phyloP scores from a whole-genome alignment of 371 early-diverging fungal species.

The Scutellospora calospora region DNA sequence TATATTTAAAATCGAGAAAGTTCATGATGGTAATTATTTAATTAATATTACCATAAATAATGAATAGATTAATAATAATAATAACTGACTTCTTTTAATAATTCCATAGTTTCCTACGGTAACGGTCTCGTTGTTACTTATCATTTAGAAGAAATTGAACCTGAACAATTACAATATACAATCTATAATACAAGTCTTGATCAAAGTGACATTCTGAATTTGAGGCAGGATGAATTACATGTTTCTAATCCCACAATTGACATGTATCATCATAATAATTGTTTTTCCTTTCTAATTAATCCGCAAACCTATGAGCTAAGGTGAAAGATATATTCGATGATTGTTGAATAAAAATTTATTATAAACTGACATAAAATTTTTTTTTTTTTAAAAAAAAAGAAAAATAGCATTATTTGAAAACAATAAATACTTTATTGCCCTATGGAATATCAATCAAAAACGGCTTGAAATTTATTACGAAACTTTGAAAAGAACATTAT shows the following conservation, averaged over 20 bases:
- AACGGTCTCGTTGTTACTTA: not conserved
- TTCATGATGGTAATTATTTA: too few species aligned
- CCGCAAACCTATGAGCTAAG: slow-evolving; percentile 31
- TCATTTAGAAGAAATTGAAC: slow-evolving; percentile 4
- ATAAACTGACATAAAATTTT: not conserved
- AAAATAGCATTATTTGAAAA: slow-evolving; percentile 36
- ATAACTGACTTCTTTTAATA: too few species aligned
- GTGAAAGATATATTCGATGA: not conserved
- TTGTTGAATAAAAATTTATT: not conserved
- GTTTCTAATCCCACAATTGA: not conserved
- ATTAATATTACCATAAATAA: too few species aligned
- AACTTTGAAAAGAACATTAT: not conserved
- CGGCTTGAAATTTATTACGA: slow-evolving; percentile 25
- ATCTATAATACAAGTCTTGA: slow-evolving; percentile 8
- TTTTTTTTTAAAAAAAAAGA: not conserved
- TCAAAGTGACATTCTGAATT: not conserved
- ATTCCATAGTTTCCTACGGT: too few species aligned
- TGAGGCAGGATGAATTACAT: not conserved
- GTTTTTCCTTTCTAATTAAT: slow-evolving; percentile 11
- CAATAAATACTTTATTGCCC: slow-evolving; percentile 19
- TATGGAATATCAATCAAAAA: not conserved
- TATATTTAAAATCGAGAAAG: too few species aligned
- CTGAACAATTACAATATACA: slow-evolving; percentile 5
- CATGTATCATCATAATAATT: too few species aligned
- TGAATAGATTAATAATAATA: too few species aligned